Conservation (phyloP, 2,329 filamentous ascomycete genomes). For the Exophiala spinifera region DNA sequence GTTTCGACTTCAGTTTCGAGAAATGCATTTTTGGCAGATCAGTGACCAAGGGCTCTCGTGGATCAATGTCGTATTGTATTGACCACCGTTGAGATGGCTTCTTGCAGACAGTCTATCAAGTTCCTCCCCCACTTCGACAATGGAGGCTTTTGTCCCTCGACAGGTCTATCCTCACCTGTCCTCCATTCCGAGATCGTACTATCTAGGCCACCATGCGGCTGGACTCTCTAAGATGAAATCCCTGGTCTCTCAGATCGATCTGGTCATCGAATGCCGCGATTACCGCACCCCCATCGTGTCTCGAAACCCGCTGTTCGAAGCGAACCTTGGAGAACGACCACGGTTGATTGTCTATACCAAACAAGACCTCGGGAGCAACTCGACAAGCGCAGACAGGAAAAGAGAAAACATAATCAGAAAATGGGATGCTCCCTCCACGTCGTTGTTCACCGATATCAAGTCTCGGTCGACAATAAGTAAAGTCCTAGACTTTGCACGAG, state of each 20-base stretch:
- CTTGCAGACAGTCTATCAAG: neutral
- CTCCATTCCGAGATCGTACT: slow-evolving; percentile 84
- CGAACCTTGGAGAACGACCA: slow-evolving; percentile 66
- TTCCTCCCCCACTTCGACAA: slow-evolving; percentile 6
- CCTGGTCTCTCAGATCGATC: slow-evolving; percentile 73
- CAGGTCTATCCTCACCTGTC: slow-evolving; percentile 67
- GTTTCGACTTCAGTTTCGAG: too few relatives aligned
- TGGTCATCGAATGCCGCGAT: slow-evolving; percentile 93
- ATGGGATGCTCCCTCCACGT: slow-evolving; percentile 54
- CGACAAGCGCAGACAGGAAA: slow-evolving; percentile 37
- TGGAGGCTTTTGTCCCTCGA: slow-evolving; percentile 67
- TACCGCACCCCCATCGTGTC: slow-evolving; percentile 86
- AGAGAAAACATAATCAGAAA: slow-evolving; percentile 51
- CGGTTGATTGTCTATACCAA: slow-evolving; percentile 91
- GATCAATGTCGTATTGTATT: too few relatives aligned
- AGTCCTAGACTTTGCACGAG: slow-evolving; percentile 52
- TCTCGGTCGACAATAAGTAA: slow-evolving; percentile 44
- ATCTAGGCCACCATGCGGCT: slow-evolving; percentile 84
- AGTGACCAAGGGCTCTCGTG: too few relatives aligned
- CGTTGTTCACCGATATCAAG: slow-evolving; percentile 54
- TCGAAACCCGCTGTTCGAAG: slow-evolving; percentile 85
- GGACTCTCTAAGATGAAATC: slow-evolving; percentile 80
- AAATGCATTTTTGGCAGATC: too few relatives aligned
- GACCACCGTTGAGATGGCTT: slow-evolving; percentile 8
- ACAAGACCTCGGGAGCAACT: slow-evolving; percentile 64